phyloP scores from a whole-genome alignment of 78 protist genomes.

The Dictyostelium purpureum region DNA sequence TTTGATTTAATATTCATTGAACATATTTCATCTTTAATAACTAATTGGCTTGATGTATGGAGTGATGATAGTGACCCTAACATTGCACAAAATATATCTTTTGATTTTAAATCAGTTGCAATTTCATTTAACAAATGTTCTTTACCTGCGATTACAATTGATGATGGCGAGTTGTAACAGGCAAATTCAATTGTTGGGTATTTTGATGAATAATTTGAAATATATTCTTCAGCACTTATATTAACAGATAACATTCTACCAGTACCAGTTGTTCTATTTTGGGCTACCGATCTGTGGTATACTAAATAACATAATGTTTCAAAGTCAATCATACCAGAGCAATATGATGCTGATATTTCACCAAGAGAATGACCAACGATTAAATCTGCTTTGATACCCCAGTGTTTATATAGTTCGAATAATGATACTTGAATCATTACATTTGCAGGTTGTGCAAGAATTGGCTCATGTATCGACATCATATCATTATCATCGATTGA shows the following conservation, averaged over 20 bases:
- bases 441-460: slow-evolving; percentile 3
- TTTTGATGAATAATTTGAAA: not conserved
- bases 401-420: not conserved
- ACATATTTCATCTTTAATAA: not conserved
- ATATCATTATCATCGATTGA: not conserved
- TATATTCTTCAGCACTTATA: not conserved
- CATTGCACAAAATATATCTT: not conserved
- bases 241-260: slow-evolving; percentile 1
- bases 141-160: slow-evolving; percentile 35
- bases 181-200: slow-evolving; percentile 3
- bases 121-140: not conserved
- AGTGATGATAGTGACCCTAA: slow-evolving; percentile 27
- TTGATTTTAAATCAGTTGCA: not conserved
- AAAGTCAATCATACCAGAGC: not conserved
- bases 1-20: not conserved
- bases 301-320: not conserved
- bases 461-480: slow-evolving; percentile 6
- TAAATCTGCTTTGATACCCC: not conserved
- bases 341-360: slow-evolving; percentile 27
- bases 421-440: not conserved
- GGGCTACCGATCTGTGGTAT: not conserved
- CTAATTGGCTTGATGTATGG: slow-evolving; percentile 25
- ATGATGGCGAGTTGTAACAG: not conserved
- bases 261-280: not conserved
- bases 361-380: slow-evolving; percentile 54